Conservation (phyloP, 179 eudicot genomes). For the Camellia oleifera region DNA sequence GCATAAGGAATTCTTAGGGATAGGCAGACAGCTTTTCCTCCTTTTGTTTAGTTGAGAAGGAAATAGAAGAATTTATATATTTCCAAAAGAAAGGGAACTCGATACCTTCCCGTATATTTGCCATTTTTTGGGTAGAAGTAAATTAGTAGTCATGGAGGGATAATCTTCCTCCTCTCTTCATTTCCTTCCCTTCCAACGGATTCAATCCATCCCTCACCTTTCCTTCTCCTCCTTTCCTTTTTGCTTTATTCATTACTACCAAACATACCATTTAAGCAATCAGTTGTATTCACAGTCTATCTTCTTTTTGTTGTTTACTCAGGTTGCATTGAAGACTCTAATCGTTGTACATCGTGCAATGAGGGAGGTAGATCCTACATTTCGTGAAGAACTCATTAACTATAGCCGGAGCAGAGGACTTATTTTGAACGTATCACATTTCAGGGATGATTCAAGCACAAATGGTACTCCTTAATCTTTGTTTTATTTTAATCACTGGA, state of each 20-base stretch:
- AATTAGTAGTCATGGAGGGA: too few species aligned
- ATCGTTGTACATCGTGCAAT: slow-evolving; percentile 38
- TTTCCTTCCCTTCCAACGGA: not conserved
- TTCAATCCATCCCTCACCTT: not conserved
- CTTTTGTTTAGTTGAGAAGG: too few species aligned
- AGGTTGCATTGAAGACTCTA: slow-evolving; percentile 43
- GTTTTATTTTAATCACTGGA: not conserved
- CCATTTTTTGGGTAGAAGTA: too few species aligned
- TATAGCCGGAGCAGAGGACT: slow-evolving; percentile 21
- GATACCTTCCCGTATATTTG: too few species aligned
- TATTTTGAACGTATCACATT: slow-evolving; percentile 33
- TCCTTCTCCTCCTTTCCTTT: not conserved
- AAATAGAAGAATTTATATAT: too few species aligned
- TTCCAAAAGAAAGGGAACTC: too few species aligned
- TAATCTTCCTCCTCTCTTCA: too few species aligned
- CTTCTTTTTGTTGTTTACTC: not conserved
- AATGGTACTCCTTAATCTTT: slow-evolving; percentile 21
- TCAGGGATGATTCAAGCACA: slow-evolving; percentile 38
- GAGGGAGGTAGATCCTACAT: slow-evolving; percentile 37
- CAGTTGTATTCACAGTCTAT: too few species aligned
- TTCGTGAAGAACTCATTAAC: slow-evolving; percentile 33
- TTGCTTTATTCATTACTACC: not conserved
- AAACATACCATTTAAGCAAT: not conserved
- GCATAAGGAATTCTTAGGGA: too few species aligned
- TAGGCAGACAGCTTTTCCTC: too few species aligned